Conservation (phyloP, 2,329 filamentous ascomycete species). For the Onygenales sp. region DNA sequence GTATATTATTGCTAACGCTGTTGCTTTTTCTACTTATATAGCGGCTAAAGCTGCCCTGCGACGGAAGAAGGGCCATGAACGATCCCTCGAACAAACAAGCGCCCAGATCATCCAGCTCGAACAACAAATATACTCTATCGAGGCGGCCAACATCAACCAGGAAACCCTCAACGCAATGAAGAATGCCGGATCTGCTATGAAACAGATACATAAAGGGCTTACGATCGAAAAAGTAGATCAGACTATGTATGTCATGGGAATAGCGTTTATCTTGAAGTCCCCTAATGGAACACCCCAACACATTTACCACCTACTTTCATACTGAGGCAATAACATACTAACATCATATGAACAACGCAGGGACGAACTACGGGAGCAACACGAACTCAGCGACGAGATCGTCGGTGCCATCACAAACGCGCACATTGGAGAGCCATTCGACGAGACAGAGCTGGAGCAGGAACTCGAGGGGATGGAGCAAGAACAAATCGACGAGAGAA, state of each 20-base stretch:
- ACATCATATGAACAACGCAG: conserved; percentile 35
- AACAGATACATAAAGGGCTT: conserved; percentile 79
- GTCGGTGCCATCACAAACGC: conserved; percentile 70
- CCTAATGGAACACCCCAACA: too few relatives aligned
- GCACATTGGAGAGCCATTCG: conserved; percentile 57
- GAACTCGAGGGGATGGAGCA: conserved; percentile 84
- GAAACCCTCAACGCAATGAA: conserved; percentile 93
- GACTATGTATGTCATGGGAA: conserved; percentile 62
- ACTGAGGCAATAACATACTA: not conserved
- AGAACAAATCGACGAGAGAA: conserved; percentile 84
- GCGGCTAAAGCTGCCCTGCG: conserved; percentile 82
- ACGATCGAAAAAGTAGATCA: conserved; percentile 92
- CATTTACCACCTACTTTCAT: not conserved
- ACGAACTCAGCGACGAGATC: conserved; percentile 89
- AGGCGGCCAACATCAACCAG: conserved; percentile 97
- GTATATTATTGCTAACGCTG: conserved; percentile 2
- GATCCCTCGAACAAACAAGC: conserved; percentile 80
- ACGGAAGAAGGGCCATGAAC: conserved; percentile 90
- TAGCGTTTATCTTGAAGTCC: not conserved
- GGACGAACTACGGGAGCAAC: conserved; percentile 86
- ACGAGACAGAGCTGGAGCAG: conserved; percentile 77
- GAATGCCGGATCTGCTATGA: conserved; percentile 82
- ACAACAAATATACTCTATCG: conserved; percentile 92
- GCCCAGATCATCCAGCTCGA: conserved; percentile 88
- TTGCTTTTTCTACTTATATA: conserved; percentile 29